Conservation (phyloP, 805 yeast genomes). For the Vanderwaltozyma yarrowii region DNA sequence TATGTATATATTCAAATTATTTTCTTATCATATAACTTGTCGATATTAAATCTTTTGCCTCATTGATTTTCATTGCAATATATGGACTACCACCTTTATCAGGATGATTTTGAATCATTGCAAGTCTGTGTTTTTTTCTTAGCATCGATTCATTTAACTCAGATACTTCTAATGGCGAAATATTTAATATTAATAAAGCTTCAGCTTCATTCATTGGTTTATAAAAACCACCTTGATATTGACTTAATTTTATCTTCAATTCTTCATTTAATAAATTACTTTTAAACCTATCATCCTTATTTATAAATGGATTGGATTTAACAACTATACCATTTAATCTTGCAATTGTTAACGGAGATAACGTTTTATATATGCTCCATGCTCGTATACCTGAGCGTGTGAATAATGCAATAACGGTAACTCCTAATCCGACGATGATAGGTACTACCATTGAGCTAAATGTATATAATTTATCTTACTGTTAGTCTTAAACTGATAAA, state of each 20-base stretch:
- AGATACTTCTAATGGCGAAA: slow-evolving; percentile 46
- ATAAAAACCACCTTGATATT: slow-evolving; percentile 54
- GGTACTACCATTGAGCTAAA: slow-evolving; percentile 30
- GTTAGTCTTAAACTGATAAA: too few relatives aligned
- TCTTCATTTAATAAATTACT: slow-evolving; percentile 9
- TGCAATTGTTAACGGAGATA: slow-evolving; percentile 23
- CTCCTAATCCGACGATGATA: slow-evolving; percentile 22
- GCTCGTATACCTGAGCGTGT: slow-evolving; percentile 23
- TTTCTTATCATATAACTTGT: slow-evolving; percentile 1
- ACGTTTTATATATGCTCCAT: slow-evolving; percentile 21
- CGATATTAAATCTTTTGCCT: slow-evolving; percentile 54
- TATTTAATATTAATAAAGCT: slow-evolving; percentile 54
- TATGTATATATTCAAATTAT: too few relatives aligned
- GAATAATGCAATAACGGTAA: slow-evolving; percentile 20
- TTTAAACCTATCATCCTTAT: slow-evolving; percentile 8
- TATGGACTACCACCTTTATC: slow-evolving; percentile 90
- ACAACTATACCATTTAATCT: slow-evolving; percentile 19
- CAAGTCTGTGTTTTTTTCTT: slow-evolving; percentile 71
- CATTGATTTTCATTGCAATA: slow-evolving; percentile 84
- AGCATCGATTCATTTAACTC: slow-evolving; percentile 39
- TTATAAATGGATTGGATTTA: slow-evolving; percentile 3
- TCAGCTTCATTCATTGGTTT: slow-evolving; percentile 57
- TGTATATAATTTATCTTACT: too few relatives aligned
- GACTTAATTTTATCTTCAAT: slow-evolving; percentile 14
- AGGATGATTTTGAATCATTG: slow-evolving; percentile 87